phyloP scores from a whole-genome alignment of 73 alveolate species.

The Tetrahymena elliotti region DNA sequence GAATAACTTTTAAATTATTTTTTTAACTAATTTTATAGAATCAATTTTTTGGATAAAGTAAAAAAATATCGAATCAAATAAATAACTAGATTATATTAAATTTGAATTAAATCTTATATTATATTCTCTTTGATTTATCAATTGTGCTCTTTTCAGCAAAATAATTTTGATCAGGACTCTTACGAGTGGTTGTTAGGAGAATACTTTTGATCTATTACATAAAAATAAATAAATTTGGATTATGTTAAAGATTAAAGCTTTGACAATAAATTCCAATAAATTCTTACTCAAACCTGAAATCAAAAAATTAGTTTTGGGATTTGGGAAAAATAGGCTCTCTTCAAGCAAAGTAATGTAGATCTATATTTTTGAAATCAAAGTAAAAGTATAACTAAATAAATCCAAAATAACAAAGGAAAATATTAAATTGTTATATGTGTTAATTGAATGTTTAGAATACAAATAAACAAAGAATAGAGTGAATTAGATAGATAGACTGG shows the following conservation, averaged over 20 bases:
- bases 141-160: background rate
- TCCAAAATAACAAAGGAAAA: background rate
- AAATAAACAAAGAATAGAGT: background rate
- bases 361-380: too few species aligned
- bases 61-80: too few species aligned
- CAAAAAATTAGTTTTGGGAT: background rate
- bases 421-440: background rate
- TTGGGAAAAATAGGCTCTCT: background rate
- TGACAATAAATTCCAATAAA: background rate
- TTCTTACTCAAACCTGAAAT: background rate
- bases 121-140: too few species aligned
- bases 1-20: too few species aligned
- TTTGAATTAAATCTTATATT: too few species aligned
- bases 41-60: too few species aligned
- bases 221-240: background rate
- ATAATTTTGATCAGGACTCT: background rate
- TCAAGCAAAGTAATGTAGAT: background rate
- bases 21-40: too few species aligned
- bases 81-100: too few species aligned
- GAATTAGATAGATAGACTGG: too few species aligned
- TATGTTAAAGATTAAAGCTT: background rate
- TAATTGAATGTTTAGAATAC: background rate
- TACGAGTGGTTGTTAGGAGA: background rate
- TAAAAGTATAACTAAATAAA: too few species aligned
- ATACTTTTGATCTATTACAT: background rate